These are phyloP conservation scores for Lumnitzera racemosa DNA, from an alignment of 345 rosid genomes.

Conservation along the genomic window DNA sequence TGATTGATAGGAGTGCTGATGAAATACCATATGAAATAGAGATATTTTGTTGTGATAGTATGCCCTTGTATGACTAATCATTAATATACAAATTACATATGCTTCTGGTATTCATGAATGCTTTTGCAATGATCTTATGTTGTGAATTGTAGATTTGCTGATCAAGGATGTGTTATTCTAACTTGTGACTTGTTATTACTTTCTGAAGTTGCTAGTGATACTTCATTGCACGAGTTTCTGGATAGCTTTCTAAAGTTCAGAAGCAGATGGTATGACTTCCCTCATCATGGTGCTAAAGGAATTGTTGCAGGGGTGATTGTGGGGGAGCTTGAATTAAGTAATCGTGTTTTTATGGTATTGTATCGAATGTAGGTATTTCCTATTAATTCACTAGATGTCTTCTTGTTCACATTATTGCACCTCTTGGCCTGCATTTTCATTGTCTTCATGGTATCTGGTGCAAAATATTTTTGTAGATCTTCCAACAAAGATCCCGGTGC, in stretches of 20 bases:
- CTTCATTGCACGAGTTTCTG: conserved; percentile 68
- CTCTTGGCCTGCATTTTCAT: background rate
- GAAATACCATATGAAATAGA: too few relatives aligned
- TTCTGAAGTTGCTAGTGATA: conserved; percentile 60
- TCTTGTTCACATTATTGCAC: background rate
- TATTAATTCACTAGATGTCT: conserved; percentile 1
- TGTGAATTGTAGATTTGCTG: too few relatives aligned
- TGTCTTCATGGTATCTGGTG: conserved; percentile 3
- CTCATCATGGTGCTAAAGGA: conserved; percentile 78
- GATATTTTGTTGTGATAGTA: too few relatives aligned
- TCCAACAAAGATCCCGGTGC: conserved; percentile 89
- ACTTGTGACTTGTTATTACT: background rate
- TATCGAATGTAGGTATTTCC: conserved; percentile 69
- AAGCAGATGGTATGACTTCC: conserved; percentile 96
- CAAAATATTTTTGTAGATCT: conserved; percentile 43
- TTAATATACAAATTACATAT: too few relatives aligned
- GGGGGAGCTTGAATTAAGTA: conserved; percentile 70
- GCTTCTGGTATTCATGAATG: too few relatives aligned
- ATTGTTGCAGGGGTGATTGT: conserved; percentile 82
- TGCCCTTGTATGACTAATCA: too few relatives aligned
- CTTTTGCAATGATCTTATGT: too few relatives aligned
- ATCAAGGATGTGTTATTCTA: background rate
- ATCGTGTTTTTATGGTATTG: conserved; percentile 81
- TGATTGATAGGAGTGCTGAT: too few relatives aligned
- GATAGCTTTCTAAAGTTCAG: conserved; percentile 77